Evolutionary conservation across 345 rosid species (phyloP), one percentile per base, ranked within the genome.

Genomic region (Streptanthus diversifolius): DNA sequence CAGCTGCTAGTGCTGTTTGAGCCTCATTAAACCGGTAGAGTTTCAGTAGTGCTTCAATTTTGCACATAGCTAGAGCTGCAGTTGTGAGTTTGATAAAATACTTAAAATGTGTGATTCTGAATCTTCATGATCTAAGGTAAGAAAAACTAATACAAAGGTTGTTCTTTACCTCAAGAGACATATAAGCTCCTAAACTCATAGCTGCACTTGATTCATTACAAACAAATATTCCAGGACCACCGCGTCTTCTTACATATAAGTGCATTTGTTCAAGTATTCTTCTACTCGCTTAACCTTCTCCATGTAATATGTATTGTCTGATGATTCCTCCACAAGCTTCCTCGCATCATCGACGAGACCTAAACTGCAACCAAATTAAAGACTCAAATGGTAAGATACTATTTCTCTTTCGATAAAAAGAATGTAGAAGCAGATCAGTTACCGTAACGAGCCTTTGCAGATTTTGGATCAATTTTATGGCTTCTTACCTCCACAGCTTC

Each of bases 21-120:
- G 89, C 89, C 60, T 89, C 97, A 53, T 81, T 84, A 66, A 89
- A 78, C 70, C 73, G 85, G 63, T 83, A 78, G 52, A 88, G 88
- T 82, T 91, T 89, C 74, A 89, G 62, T 58, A 77, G 81, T 41
- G 93, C 96, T 82, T 91, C 96, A 36, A 77, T 91, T 86, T 84
- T 89, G 88, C 92, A 89, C 91, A 88, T 84, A 80, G 68, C 77
- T 80, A 89, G 92, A 89, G 92, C 96, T 91, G 93, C 72, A 55
- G 2, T 70, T 37, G 22, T 45, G 25, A 68, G 27, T 18, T 54
- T 14, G 6, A 41, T n/a, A 25, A 39, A 25, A 19, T 40, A 48
- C 15, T 17, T 49, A 13, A 17, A 51, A 56, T 21, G 11, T 39
- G 27, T 56, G 25, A 80, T 85, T 86, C 2, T 35, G 30, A 51